These are phyloP conservation scores for Myrica gale DNA, from an alignment of 306 rosid species.

Conservation along the genomic window DNA sequence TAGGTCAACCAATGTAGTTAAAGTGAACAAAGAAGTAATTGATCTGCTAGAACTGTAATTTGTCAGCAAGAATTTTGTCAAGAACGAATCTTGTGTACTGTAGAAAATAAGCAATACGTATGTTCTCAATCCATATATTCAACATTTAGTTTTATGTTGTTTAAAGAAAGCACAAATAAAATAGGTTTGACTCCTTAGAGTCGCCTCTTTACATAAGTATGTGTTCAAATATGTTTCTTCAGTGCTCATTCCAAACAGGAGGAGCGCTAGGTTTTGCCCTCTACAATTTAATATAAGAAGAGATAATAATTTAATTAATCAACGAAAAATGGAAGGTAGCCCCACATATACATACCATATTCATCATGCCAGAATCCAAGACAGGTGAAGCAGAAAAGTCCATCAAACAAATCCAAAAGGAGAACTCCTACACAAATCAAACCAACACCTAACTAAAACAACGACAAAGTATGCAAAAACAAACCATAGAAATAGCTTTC, in stretches of 20 bases:
- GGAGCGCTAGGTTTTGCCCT: not conserved
- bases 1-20: not conserved
- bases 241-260: not conserved
- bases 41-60: too few relatives aligned
- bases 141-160: not conserved
- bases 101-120: not conserved
- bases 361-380: not conserved
- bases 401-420: not conserved
- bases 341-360: not conserved
- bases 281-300: not conserved
- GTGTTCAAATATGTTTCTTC: not conserved
- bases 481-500: conserved; percentile 94
- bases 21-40: too few relatives aligned
- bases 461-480: conserved; percentile 27
- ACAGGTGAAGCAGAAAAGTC: not conserved
- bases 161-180: not conserved
- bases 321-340: not conserved
- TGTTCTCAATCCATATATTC: not conserved
- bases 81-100: not conserved
- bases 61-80: not conserved
- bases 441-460: conserved; percentile 9
- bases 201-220: not conserved
- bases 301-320: not conserved
- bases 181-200: not conserved
- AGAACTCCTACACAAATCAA: not conserved